Conservation (phyloP, 2,329 filamentous ascomycete genomes). For the Acephala macrosclerotiorum region DNA sequence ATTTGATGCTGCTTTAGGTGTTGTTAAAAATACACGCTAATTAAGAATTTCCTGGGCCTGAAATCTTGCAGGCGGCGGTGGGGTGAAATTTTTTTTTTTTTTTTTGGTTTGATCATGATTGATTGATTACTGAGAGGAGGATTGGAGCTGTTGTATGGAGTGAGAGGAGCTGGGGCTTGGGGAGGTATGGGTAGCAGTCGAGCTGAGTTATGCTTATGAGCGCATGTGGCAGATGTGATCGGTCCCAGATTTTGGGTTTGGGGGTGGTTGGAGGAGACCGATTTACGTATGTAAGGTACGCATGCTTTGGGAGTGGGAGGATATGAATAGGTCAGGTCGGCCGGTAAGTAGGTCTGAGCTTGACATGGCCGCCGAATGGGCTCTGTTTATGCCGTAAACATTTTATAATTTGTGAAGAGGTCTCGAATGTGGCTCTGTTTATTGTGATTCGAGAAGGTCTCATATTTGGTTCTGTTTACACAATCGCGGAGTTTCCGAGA, state of each 20-base stretch:
- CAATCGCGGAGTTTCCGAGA: constrained; percentile 11
- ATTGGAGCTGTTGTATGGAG: neutral
- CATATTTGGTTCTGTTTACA: neutral
- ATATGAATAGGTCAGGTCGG: constrained; percentile 9
- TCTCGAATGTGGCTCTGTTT: constrained; percentile 29
- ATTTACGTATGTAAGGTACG: constrained; percentile 27
- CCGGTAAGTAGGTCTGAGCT: neutral
- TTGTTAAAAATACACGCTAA: constrained; percentile 21
- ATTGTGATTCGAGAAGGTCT: neutral
- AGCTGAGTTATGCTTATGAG: constrained; percentile 32
- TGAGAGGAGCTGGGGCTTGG: neutral
- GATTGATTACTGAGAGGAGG: neutral
- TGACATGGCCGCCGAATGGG: constrained; percentile 2
- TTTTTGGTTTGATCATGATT: neutral
- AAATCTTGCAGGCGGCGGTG: constrained; percentile 2
- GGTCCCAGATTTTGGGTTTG: constrained; percentile 12
- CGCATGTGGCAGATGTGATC: constrained; percentile 2
- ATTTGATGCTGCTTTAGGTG: constrained; percentile 16
- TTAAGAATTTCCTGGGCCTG: constrained; percentile 9
- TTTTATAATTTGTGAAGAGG: neutral
- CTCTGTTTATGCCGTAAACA: constrained; percentile 11
- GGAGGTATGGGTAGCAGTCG: neutral
- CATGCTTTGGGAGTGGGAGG: constrained; percentile 9
- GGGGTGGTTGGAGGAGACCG: neutral
- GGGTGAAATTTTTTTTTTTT: constrained; percentile 8